Evolutionary conservation across 345 rosid species (phyloP).

Genomic region (Iberis pinnata): DNA sequence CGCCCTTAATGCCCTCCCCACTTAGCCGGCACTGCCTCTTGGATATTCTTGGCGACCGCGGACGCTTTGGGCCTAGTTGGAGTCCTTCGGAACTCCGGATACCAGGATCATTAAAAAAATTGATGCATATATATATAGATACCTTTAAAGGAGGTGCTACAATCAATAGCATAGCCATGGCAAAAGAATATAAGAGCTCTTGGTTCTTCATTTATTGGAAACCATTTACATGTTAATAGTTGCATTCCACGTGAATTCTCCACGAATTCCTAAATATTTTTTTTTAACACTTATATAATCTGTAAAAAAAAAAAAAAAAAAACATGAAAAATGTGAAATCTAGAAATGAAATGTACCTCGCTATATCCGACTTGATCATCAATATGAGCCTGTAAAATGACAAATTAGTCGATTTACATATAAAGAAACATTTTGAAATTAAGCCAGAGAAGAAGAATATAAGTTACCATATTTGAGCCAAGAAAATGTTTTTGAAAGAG

Average conservation of each 20-base stretch:
- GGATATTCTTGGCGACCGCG: too few relatives aligned
- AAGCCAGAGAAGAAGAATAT: constrained; percentile 3
- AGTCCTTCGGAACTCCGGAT: too few relatives aligned
- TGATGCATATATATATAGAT: constrained; percentile 2
- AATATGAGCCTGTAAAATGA: constrained; percentile 27
- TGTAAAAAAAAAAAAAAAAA: too few relatives aligned
- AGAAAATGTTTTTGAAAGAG: neutral
- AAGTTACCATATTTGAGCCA: constrained; percentile 23
- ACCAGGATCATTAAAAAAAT: too few relatives aligned
- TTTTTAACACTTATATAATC: too few relatives aligned
- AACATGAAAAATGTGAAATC: too few relatives aligned
- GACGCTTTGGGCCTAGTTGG: too few relatives aligned
- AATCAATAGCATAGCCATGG: constrained; percentile 94
- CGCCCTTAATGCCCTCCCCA: too few relatives aligned
- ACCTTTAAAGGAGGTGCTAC: constrained; percentile 85
- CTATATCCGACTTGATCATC: constrained; percentile 31
- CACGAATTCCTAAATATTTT: too few relatives aligned
- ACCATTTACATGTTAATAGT: constrained; percentile 81
- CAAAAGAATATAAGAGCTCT: constrained; percentile 72
- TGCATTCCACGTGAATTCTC: constrained; percentile 52
- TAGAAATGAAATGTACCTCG: constrained; percentile 21
- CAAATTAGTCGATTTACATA: constrained; percentile 9
- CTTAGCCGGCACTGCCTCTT: too few relatives aligned
- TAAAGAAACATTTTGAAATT: neutral
- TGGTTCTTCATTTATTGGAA: constrained; percentile 51